Evolutionary conservation across 1,284 basidiomycete genomes (phyloP), one percentile per base, ranked within the genome.

Genomic region (Moniliophthora roreri): DNA sequence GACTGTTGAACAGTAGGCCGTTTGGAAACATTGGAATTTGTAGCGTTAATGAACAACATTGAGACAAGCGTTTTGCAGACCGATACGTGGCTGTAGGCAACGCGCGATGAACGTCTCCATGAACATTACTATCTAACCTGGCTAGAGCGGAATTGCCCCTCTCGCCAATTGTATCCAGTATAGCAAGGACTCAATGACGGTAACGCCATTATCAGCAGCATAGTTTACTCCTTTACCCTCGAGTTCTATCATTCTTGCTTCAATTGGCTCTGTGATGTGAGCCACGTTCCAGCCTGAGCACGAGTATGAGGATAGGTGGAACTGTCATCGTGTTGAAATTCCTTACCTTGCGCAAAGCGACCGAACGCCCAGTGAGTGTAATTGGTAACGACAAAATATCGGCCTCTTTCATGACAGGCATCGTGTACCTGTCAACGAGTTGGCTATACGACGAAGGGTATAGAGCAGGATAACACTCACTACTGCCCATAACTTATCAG

Each of bases 301-400:
- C n/a, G 4, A 23, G 11, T 28, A 38, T 38, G 10, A 11, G 21
- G n/a, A 28, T 24, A 18, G 2, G 9, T 23, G 18, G 16, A 7
- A 5, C 23, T 38, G n/a, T 18, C 23, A 46, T 13, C 15, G 38
- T n/a, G n/a, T n/a, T n/a, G 13, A 20, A 28, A 8, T 8, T 28
- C 48, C 58, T 40, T 45, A 62, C 61, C 49, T 7, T 50, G 18
- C 13, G 51, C 57, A 21, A 66, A 58, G 13, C 54, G 49, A 36
- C 64, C 64, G 37, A 64, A 66, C 1, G 59, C 54, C 64, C 63
- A 66, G 18, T 55, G 55, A 3, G 51, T 51, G 36, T 66, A 66
- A 41, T 65, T 66, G 24, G 54, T 64, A 15, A 66, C 55, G 1
- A 62, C 54, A 44, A 66, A 66, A 21, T 58, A 59, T 16, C 59